Evolutionary conservation across 140 eudicot genomes (phyloP), one percentile per base, ranked within the genome.

Genomic region (Erigeron philadelphicus): DNA sequence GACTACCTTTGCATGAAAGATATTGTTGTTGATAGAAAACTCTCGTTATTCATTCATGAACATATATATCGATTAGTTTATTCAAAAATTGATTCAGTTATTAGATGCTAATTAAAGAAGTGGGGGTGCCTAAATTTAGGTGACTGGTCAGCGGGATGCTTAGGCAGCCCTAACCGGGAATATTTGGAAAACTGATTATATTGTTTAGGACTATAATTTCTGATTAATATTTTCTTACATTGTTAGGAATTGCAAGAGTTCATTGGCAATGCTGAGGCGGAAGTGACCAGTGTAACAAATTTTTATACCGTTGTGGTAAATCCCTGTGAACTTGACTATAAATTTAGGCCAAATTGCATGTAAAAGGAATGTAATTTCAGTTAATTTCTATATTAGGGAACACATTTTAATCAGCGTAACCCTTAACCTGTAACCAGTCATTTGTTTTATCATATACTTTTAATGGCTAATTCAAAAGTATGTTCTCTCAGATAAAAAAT

Each of bases 271-370:
- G 83, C 95, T 53, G 95, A 89, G 77, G 42, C 82, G 11, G 84
- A 89, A 72, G 90, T 89, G 64, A 69, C 75, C 4, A 74, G 83
- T 68, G 85, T 89, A 62, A 74, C 82, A 58, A 62, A 74, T 62
- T 70, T 89, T 23, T 86, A 89, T 77, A 66, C 84, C 11, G 68
- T 82, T 66, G 89, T 75, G 90, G 96, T 89, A 89, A 75, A 70
- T 76, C 16, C 23, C 45, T 40, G 3, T 31, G 61, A 31, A 25
- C 17, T 48, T 47, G 40, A 38, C 47, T 61, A 49, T 9, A 25
- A 49, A 46, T 42, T 62, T 15, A 41, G 48, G 23, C 12, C 67
- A 62, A 38, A 62, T 53, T 53, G 25, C 59, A 53, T 16, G 11
- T 53, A 16, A 53, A 53, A 16, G 58, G 19, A 53, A 53, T 53